Conservation (phyloP, 306 rosid genomes). For the Quercus ilex region DNA sequence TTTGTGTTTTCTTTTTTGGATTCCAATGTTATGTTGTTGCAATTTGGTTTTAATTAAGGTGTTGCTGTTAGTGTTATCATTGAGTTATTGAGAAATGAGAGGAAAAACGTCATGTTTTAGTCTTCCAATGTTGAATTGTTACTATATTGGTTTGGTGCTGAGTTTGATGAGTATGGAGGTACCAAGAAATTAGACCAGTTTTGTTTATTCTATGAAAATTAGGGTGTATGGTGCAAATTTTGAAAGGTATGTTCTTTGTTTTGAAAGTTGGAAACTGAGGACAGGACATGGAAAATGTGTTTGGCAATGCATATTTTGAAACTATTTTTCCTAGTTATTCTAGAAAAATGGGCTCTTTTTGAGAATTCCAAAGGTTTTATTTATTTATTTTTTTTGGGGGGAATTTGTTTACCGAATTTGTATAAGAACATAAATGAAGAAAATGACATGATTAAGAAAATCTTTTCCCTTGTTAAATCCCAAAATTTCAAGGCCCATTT, state of each 20-base stretch:
- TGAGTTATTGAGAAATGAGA: constrained; percentile 27
- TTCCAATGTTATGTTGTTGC: constrained; percentile 11
- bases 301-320: constrained; percentile 3
- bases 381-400: not conserved
- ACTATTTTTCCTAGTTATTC: not conserved
- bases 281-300: not conserved
- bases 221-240: constrained; percentile 5
- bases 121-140: constrained; percentile 9
- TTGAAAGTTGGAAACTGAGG: constrained; percentile 4
- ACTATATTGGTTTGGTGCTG: constrained; percentile 12
- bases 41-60: not conserved
- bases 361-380: not conserved
- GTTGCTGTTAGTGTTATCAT: not conserved
- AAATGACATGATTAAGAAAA: not conserved
- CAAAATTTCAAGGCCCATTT: not conserved
- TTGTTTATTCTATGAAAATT: not conserved
- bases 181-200: constrained; percentile 15
- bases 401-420: not conserved
- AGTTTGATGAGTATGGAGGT: not conserved
- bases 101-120: not conserved
- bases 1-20: constrained; percentile 19
- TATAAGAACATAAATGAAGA: not conserved
- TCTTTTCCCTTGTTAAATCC: not conserved
- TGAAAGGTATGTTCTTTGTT: not conserved
- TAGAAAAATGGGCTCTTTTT: constrained; percentile 10